Conservation (phyloP, 75 land plant species). For the Pinus tabuliformis region DNA sequence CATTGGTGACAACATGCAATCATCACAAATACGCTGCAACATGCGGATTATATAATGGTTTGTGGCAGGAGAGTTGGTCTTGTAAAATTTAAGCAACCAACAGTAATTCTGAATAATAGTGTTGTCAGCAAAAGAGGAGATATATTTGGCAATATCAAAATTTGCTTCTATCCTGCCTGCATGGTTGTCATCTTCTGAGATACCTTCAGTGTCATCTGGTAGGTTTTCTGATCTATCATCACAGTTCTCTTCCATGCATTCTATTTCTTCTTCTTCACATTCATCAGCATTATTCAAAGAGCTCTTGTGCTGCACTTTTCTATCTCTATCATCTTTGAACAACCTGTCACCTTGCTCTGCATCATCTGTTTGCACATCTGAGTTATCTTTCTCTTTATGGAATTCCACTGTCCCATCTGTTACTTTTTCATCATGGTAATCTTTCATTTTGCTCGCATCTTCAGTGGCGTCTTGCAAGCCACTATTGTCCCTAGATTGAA, state of each 20-base stretch:
- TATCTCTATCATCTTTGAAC: background rate
- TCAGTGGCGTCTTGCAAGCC: background rate
- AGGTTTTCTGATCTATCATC: background rate
- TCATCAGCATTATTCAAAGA: constrained; percentile 2
- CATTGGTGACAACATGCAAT: constrained; percentile 82
- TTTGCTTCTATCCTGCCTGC: constrained; percentile 54
- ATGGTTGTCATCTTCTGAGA: constrained; percentile 55
- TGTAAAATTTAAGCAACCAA: constrained; percentile 89
- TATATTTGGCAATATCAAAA: constrained; percentile 56
- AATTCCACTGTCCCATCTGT: background rate
- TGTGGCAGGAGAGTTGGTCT: constrained; percentile 61
- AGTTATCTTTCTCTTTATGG: background rate
- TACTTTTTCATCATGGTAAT: background rate
- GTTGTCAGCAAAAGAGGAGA: constrained; percentile 66
- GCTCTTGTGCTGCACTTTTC: background rate
- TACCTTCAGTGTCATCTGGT: background rate
- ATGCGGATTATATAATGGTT: constrained; percentile 82
- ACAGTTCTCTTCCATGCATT: background rate
- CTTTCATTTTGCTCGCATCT: background rate
- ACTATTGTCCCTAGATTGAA: background rate
- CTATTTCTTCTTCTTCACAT: constrained; percentile 5
- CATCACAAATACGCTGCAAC: constrained; percentile 79
- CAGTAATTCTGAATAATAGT: constrained; percentile 70
- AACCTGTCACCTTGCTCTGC: background rate
- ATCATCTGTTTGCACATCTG: constrained; percentile 6